phyloP scores from a whole-genome alignment of 768 basidiomycete species.

The Auriscalpium microsporum region DNA sequence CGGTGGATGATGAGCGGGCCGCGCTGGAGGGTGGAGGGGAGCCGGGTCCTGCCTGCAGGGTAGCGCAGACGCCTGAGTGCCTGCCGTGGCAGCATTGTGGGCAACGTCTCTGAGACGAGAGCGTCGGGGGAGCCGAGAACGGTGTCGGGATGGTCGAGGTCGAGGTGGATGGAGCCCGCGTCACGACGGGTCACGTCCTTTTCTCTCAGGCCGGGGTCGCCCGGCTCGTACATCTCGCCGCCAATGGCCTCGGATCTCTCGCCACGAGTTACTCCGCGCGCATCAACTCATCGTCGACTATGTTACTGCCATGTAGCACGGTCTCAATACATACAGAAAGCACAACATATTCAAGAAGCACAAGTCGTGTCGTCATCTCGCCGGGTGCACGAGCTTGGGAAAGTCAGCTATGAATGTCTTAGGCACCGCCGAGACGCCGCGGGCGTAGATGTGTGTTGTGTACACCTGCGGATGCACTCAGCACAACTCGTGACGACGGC shows the following conservation, averaged over 20 bases:
- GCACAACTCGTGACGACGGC: too few species aligned
- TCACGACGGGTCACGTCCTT: not conserved
- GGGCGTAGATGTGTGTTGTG: slow-evolving; percentile 81
- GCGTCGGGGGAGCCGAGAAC: not conserved
- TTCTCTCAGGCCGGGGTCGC: not conserved
- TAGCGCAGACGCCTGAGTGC: slow-evolving; percentile 28
- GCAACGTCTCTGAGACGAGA: not conserved
- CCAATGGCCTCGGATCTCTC: too few species aligned
- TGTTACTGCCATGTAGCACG: too few species aligned
- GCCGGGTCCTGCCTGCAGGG: slow-evolving; percentile 17
- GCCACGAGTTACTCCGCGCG: too few species aligned
- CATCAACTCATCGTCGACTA: too few species aligned
- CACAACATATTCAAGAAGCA: not conserved
- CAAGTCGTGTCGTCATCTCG: not conserved
- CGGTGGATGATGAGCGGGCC: slow-evolving; percentile 21
- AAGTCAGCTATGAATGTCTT: slow-evolving; percentile 37
- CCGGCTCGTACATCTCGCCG: too few species aligned
- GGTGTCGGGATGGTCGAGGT: not conserved
- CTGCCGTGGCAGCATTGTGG: slow-evolving; percentile 30
- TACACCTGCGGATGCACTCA: slow-evolving; percentile 41
- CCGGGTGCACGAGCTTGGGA: slow-evolving; percentile 7
- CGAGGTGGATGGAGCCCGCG: not conserved
- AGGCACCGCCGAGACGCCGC: slow-evolving; percentile 80
- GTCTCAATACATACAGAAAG: too few species aligned
- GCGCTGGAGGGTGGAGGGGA: slow-evolving; percentile 11